Evolutionary conservation across 257 asterid species (phyloP).

Genomic region (Phtheirospermum japonicum): DNA sequence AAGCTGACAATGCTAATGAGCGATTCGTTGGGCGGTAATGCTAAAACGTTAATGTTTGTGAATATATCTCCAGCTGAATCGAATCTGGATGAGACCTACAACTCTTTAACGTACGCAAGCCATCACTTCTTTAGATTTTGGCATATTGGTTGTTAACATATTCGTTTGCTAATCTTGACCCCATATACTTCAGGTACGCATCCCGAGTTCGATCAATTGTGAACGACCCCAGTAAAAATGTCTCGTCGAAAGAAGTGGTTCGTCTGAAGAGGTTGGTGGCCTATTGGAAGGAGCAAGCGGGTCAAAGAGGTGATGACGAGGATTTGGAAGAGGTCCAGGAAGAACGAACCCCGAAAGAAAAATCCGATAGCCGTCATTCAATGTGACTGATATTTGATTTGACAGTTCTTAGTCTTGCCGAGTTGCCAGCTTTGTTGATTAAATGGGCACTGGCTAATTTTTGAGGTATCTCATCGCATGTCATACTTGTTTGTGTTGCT

Average conservation of each 20-base stretch:
- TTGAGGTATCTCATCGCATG: conserved; percentile 5
- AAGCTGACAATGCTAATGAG: conserved; percentile 98
- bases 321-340: conserved; percentile 88
- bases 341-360: conserved; percentile 54
- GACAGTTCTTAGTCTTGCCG: neutral
- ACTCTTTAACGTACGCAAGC: conserved; percentile 69
- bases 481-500: conserved; percentile 24
- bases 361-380: conserved; percentile 65
- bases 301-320: conserved; percentile 75
- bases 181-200: conserved; percentile 60
- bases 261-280: conserved; percentile 77
- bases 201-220: conserved; percentile 88
- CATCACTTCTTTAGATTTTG: neutral
- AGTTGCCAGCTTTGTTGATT: conserved; percentile 3
- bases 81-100: conserved; percentile 88
- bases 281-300: conserved; percentile 91
- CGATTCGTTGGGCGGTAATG: conserved; percentile 96
- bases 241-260: conserved; percentile 88
- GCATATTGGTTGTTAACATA: neutral
- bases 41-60: conserved; percentile 93
- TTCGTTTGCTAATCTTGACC: conserved; percentile 1
- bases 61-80: conserved; percentile 94
- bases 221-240: conserved; percentile 88
- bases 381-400: conserved; percentile 37
- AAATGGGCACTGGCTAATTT: conserved; percentile 14